phyloP scores from a whole-genome alignment of 257 asterid species.

The Solanum habrochaites region DNA sequence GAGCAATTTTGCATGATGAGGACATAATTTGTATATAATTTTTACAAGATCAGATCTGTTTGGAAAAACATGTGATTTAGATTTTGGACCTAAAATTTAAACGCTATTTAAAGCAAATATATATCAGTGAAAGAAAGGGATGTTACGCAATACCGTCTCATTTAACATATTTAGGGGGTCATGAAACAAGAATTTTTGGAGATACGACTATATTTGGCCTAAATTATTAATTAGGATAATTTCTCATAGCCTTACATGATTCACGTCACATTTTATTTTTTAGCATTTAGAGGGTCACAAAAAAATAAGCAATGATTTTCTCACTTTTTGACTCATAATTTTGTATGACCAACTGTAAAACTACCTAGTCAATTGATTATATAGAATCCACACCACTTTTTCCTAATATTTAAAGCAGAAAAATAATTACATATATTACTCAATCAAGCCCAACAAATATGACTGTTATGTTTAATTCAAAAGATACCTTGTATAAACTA shows the following conservation, averaged over 20 bases:
- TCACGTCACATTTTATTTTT: too few relatives aligned
- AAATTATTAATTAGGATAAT: rapidly evolving
- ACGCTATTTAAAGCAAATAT: neutral
- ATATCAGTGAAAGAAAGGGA: neutral
- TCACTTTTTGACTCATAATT: neutral
- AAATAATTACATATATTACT: neutral
- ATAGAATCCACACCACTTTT: neutral
- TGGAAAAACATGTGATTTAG: neutral
- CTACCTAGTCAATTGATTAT: neutral
- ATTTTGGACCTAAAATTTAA: neutral
- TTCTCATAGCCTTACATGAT: neutral
- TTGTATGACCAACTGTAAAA: neutral
- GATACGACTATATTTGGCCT: neutral
- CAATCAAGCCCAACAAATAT: neutral
- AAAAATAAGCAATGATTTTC: neutral
- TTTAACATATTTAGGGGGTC: too few relatives aligned
- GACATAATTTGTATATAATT: neutral
- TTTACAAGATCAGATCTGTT: neutral
- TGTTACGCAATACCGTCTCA: neutral
- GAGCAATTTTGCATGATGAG: neutral
- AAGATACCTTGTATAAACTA: neutral
- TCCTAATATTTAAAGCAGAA: neutral
- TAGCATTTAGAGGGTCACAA: neutral
- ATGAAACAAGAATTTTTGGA: too few relatives aligned
- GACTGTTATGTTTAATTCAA: neutral